Evolutionary conservation across 176 grass and related monocot genomes (phyloP).

Genomic region (Phragmites australis): DNA sequence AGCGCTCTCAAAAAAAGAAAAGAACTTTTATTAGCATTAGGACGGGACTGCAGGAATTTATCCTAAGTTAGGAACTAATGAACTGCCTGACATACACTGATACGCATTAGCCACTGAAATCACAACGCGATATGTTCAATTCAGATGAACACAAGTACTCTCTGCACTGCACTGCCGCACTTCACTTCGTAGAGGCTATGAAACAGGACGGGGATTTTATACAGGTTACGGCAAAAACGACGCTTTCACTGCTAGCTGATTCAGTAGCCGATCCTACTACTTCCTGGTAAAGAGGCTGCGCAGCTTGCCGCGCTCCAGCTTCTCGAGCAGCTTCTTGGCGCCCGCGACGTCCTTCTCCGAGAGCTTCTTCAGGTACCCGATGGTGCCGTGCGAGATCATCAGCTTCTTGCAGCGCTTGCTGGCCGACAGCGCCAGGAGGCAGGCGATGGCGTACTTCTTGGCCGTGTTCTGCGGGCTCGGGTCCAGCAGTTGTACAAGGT

Average conservation of each 20-base stretch:
- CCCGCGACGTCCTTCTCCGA: slow-evolving; percentile 82
- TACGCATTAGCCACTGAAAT: slow-evolving; percentile 35
- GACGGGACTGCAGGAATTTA: background rate
- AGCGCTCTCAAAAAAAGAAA: too few relatives aligned
- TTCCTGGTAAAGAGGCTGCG: slow-evolving; percentile 77
- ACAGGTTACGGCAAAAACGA: slow-evolving; percentile 53
- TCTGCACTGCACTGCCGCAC: slow-evolving; percentile 37
- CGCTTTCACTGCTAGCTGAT: background rate
- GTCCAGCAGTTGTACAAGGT: slow-evolving; percentile 93
- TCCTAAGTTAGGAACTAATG: slow-evolving; percentile 36
- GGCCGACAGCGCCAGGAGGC: slow-evolving; percentile 62
- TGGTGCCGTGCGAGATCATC: slow-evolving; percentile 91
- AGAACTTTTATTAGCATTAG: slow-evolving; percentile 39
- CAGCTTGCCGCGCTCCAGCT: slow-evolving; percentile 75
- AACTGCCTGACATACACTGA: slow-evolving; percentile 28
- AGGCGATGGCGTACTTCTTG: slow-evolving; percentile 94
- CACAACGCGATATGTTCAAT: slow-evolving; percentile 40
- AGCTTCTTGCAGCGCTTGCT: slow-evolving; percentile 87
- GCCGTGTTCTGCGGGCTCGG: slow-evolving; percentile 87
- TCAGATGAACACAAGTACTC: slow-evolving; percentile 16
- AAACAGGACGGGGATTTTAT: slow-evolving; percentile 70
- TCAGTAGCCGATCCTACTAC: slow-evolving; percentile 27
- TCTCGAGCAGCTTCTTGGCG: slow-evolving; percentile 88
- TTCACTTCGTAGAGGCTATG: slow-evolving; percentile 72
- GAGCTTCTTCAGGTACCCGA: slow-evolving; percentile 98